Percentiles rank a stretch among this genome's conserved stretches.
Conservation (phyloP, 371 early-diverging fungal genomes). For the Chytridium lagenaria region DNA sequence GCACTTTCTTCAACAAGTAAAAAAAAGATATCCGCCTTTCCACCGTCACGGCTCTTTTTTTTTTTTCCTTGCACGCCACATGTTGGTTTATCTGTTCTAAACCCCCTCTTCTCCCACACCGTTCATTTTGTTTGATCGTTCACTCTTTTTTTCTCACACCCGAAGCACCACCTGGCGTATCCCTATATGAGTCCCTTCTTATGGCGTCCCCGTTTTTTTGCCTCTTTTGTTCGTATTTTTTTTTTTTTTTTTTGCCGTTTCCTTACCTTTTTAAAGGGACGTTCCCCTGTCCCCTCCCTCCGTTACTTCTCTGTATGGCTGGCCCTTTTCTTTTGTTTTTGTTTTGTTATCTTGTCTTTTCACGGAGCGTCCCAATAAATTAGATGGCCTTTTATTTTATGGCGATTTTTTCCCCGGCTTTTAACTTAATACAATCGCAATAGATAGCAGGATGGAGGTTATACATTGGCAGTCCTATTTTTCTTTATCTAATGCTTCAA, state of each 20-base stretch:
- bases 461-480: too few relatives aligned
- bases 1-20: constrained; percentile 31
- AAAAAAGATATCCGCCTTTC: not conserved
- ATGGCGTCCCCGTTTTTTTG: not conserved
- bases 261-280: not conserved
- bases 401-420: not conserved
- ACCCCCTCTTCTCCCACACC: too few relatives aligned
- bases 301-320: not conserved
- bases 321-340: not conserved
- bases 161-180: too few relatives aligned
- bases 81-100: not conserved
- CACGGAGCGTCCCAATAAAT: not conserved
- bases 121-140: not conserved
- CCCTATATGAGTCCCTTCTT: not conserved
- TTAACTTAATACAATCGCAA: not conserved
- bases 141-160: not conserved
- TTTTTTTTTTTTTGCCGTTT: not conserved
- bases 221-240: not conserved
- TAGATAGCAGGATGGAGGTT: not conserved
- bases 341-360: not conserved
- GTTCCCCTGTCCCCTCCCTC: not conserved
- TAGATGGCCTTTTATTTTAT: not conserved
- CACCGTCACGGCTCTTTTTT: too few relatives aligned
- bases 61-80: too few relatives aligned
- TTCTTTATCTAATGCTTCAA: too few relatives aligned